Conservation (phyloP, 177 flowering plant species). For the Tripterygium wilfordii region DNA sequence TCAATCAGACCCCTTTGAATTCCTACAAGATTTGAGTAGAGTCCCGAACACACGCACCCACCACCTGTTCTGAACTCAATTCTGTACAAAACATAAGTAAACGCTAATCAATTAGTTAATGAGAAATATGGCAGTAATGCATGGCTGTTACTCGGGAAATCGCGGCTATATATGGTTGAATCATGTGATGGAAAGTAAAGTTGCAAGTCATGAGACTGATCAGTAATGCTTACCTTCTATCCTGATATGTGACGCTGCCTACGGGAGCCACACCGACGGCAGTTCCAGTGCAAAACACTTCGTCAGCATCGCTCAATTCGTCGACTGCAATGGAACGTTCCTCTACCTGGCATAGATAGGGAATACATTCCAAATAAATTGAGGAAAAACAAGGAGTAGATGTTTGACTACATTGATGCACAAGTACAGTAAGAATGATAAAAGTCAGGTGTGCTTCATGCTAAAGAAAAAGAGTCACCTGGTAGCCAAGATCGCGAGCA, state of each 20-base stretch:
- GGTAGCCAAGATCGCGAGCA: slow-evolving; percentile 55
- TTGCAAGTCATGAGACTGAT: background rate
- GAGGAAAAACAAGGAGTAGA: background rate
- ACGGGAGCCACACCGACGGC: slow-evolving; percentile 67
- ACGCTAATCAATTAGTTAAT: background rate
- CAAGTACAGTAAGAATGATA: too few species aligned
- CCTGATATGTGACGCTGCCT: slow-evolving; percentile 57
- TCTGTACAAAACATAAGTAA: background rate
- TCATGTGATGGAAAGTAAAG: background rate
- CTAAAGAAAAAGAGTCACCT: slow-evolving; percentile 43
- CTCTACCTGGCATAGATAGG: slow-evolving; percentile 35
- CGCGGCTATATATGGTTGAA: background rate
- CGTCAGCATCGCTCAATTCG: slow-evolving; percentile 71
- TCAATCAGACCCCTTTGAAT: slow-evolving; percentile 9
- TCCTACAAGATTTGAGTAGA: slow-evolving; percentile 2
- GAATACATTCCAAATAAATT: background rate
- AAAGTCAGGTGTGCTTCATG: too few species aligned
- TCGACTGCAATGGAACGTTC: slow-evolving; percentile 59
- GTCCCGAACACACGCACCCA: background rate
- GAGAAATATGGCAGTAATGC: too few species aligned
- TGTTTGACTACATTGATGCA: background rate
- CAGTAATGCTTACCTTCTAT: slow-evolving; percentile 38
- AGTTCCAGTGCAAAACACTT: slow-evolving; percentile 75
- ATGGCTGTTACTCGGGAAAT: too few species aligned
- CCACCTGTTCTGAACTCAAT: background rate